Base-by-base conservation (phyloP, 805 yeast genomes). In the Starmerella floris region DNA sequence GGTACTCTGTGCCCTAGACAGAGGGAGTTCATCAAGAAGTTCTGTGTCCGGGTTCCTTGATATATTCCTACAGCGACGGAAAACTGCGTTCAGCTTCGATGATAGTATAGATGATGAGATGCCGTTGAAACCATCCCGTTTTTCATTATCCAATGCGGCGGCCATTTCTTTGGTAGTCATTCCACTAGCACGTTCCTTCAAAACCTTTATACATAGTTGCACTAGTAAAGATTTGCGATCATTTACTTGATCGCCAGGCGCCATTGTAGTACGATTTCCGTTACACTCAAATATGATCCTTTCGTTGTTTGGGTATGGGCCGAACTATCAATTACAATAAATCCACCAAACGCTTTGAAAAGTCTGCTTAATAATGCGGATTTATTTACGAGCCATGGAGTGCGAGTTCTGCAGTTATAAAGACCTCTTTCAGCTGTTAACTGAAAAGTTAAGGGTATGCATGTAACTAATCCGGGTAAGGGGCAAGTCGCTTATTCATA, bases 41-140 rank as follows among this genome's bases (percentile, higher is more conserved):
- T 40, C 41, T 3, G 30, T 41, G 6, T 42, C 30, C 21, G 54
- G 52, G n/a, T 41, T 28, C 36, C 45, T 37, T 11, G 51, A 35
- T 37, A 55, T 56, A 20, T 53, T 48, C 39, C 55, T 59, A 38
- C 53, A 46, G 15, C 61, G 44, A 2, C 62, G 50, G 47, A 54
- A 57, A 21, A 56, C 51, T 5, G 60, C 54, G 41, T 58, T 59
- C 21, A 59, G 52, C 41, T 58, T 58, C 3, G 62, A 57, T 20
- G 62, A 57, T 26, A 59, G 50, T 20, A 57, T 51, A 5, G 60
- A 53, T 6, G 61, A 56, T n/a, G 61, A 51, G 36, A 56, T 48
- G 30, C 56, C 56, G 30, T 53, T 38, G 20, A 49, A 48, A 4
- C 40, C 44, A 4, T 46, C 43, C 20, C 31, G 44, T 27, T 28